Evolutionary conservation across 2,329 filamentous ascomycete species (phyloP).

Genomic region (Epicoccum sorghinum): DNA sequence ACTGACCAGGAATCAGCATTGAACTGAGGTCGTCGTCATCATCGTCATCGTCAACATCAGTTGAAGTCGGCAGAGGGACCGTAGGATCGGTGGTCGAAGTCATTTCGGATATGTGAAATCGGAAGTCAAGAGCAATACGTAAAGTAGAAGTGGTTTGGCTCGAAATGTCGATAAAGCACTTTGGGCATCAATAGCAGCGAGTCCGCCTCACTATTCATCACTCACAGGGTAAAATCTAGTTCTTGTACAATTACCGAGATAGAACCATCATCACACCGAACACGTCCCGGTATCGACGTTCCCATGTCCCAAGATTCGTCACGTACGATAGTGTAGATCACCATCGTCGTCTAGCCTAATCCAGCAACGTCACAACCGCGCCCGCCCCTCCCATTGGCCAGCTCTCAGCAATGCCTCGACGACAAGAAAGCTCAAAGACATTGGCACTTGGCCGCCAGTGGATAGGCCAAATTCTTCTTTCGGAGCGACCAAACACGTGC

Average conservation of each 20-base stretch:
- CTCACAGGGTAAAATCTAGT: not conserved
- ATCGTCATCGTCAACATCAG: constrained; percentile 20
- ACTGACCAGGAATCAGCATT: not conserved
- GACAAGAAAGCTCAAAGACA: not conserved
- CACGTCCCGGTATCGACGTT: too few relatives aligned
- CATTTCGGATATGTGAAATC: constrained; percentile 1
- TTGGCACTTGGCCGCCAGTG: not conserved
- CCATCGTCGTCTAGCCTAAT: not conserved
- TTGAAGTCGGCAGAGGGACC: constrained; percentile 14
- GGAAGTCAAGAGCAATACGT: too few relatives aligned
- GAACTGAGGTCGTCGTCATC: constrained; percentile 11
- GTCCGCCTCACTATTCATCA: too few relatives aligned
- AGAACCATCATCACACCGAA: not conserved
- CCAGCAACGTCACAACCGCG: not conserved
- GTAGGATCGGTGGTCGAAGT: constrained; percentile 19
- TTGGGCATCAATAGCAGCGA: too few relatives aligned
- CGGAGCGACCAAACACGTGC: not conserved
- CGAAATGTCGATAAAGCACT: too few relatives aligned
- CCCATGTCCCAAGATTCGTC: not conserved
- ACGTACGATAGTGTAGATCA: not conserved
- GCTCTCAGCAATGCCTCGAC: not conserved
- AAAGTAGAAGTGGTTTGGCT: too few relatives aligned
- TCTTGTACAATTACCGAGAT: not conserved
- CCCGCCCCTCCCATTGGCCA: not conserved
- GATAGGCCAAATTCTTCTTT: too few relatives aligned